phyloP scores from a whole-genome alignment of 225 moss, liverwort and hornwort genomes.

The Pseudisothecium myosuroides region DNA sequence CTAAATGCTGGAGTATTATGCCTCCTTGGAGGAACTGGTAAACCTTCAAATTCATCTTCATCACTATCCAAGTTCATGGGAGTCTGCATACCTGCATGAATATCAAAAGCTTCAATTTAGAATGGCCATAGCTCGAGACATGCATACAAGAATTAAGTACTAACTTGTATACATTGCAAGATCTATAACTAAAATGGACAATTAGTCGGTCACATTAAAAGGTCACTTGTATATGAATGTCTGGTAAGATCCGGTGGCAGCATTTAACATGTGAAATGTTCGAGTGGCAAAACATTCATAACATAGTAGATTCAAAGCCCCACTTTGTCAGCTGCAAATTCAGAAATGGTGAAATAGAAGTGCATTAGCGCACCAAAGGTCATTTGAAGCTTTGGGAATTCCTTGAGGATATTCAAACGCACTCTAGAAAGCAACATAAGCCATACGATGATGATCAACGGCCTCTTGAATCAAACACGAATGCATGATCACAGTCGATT shows the following conservation, averaged over 20 bases:
- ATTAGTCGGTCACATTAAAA: neutral
- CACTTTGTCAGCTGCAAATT: neutral
- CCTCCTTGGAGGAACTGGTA: neutral
- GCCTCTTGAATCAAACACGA: neutral
- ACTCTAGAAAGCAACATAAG: neutral
- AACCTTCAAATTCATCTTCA: conserved; percentile 22
- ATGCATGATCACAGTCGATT: neutral
- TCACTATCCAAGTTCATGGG: conserved; percentile 51
- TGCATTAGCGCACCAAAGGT: neutral
- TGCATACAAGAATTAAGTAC: neutral
- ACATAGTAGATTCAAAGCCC: neutral
- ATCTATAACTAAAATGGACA: neutral
- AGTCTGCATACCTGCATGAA: conserved; percentile 15
- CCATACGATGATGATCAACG: neutral
- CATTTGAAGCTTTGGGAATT: neutral
- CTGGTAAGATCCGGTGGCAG: neutral
- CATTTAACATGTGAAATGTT: neutral
- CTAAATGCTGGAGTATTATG: neutral
- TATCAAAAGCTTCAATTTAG: neutral
- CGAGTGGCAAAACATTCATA: neutral
- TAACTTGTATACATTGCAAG: neutral
- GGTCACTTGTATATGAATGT: neutral
- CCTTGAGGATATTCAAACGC: neutral
- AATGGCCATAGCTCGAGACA: neutral
- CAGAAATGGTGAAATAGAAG: neutral